Evolutionary conservation across 2,329 filamentous ascomycete species (phyloP), one percentile per base, ranked within the genome.

Genomic region (Berkeleyomyces rouxiae): DNA sequence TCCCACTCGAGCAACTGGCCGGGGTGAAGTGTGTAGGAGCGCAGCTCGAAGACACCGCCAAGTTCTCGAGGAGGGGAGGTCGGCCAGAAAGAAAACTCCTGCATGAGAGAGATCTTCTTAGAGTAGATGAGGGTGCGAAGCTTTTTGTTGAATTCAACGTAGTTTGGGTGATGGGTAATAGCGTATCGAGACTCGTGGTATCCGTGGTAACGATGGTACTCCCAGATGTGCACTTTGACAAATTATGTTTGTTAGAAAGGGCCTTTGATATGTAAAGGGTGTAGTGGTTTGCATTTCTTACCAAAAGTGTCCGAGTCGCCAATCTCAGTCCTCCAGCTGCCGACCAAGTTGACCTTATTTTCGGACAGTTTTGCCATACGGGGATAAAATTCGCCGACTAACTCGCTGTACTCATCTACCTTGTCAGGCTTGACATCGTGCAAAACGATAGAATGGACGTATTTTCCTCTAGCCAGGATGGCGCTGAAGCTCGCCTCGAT

Each of bases 51-150:
- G 49, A 99, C 75, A 55, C 93, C 93, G 62, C 93, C 93, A 0
- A 99, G 82, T 70, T 89, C 80, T 65, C 93, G 89, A 0, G 93
- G 93, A 4, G 91, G 82, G 0, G 90, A 92, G 2, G 93, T 99
- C 1, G 93, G 93, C 93, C 93, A 99, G 81, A 99, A 99, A 43
- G 91, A 96, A 76, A 99, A 99, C 74, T 99, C 93, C 74, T 99
- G 93, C 93, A 99, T 99, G 60, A 99, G 81, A 0, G 91, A 96
- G 3, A 86, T 87, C 68, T 85, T 84, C 78, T 96, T 97, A 66
- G 83, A 83, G 64, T 79, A 84, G 71, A 99, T 92, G 66, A 97
- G 78, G n/a, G 77, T 79, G 74, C 90, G 91, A 61, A 99, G 85
- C 75, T 92, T 88, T 66, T 77, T 77, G 72, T 96, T 89, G 71